Evolutionary conservation across 2,329 filamentous ascomycete species (phyloP), one percentile per base, ranked within the genome.

Genomic region (Phoma sp.): DNA sequence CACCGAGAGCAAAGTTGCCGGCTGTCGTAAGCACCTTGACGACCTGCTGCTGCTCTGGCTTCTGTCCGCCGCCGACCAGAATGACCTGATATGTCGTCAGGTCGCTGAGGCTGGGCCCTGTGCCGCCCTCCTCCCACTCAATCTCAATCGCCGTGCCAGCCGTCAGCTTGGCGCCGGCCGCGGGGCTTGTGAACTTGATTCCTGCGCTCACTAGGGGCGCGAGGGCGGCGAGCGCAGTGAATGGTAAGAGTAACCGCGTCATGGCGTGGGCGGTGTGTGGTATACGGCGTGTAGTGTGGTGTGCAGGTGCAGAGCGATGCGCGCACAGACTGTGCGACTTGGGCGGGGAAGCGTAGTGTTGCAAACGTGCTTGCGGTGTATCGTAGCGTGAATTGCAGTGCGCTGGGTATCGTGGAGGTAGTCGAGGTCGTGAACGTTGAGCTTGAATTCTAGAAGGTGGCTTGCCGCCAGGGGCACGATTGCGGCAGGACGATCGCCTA

Each of bases 51-150:
- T 48, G 38, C 13, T 29, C 13, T 12, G n/a, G 39, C 24, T 49
- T 29, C 19, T 52, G 25, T 43, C 85, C 84, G 50, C 87, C 87
- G 6, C 84, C 82, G 65, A 84, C 85, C 21, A 90, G 75, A 61
- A 82, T 83, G 43, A 90, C 72, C 57, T 83, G 77, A 70, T 86
- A 90, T 17, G 78, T 77, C 2, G 75, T 70, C 37, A 87, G 76
- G 52, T 83, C 78, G 7, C 80, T 67, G 32, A 86, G 69, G 3
- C 74, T 67, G 2, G 85, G 84, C 38, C 77, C 72, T 19, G 74
- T 74, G 36, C 82, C 82, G 25, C 80, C 81, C 17, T 88, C 85
- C 54, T 78, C 76, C 85, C 85, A 88, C 61, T 79, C 75, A 17
- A 87, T 77, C 4, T 77, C 78, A 43, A 89, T 76, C 13, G 79